Evolutionary conservation across 225 moss, liverwort and hornwort species (phyloP).

Genomic region (Bryum argenteum): DNA sequence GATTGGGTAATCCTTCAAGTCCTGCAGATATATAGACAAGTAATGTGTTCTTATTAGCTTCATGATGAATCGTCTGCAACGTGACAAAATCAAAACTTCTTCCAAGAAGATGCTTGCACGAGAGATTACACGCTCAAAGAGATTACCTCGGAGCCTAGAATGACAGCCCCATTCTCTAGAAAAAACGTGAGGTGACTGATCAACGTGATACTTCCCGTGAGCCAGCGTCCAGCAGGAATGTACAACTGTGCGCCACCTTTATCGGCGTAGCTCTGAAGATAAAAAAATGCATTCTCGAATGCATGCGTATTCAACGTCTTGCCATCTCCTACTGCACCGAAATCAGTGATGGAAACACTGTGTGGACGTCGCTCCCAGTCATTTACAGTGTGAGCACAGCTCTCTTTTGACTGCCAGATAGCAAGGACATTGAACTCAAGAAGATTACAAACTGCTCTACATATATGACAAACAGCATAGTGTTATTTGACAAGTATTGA

Average conservation of each 20-base stretch:
- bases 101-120: not conserved
- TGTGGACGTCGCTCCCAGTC: conserved; percentile 61
- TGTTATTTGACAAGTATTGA: conserved; percentile 5
- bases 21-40: conserved; percentile 42
- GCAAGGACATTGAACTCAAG: conserved; percentile 27
- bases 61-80: not conserved
- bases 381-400: conserved; percentile 39
- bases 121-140: conserved; percentile 11
- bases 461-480: conserved; percentile 2
- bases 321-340: conserved; percentile 88
- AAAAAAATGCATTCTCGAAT: conserved; percentile 88
- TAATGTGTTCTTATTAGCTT: not conserved
- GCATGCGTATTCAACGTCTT: conserved; percentile 77
- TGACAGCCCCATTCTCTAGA: conserved; percentile 65
- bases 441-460: conserved; percentile 9
- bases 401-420: conserved; percentile 52
- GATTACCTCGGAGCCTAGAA: conserved; percentile 77
- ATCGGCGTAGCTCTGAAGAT: conserved; percentile 69
- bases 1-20: conserved; percentile 63
- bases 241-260: conserved; percentile 86
- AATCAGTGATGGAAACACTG: conserved; percentile 77
- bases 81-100: not conserved
- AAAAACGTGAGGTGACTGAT: conserved; percentile 84
- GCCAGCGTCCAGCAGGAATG: conserved; percentile 75
- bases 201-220: conserved; percentile 82